Conservation (phyloP, 805 yeast species). For the Teunomyces atbi region DNA sequence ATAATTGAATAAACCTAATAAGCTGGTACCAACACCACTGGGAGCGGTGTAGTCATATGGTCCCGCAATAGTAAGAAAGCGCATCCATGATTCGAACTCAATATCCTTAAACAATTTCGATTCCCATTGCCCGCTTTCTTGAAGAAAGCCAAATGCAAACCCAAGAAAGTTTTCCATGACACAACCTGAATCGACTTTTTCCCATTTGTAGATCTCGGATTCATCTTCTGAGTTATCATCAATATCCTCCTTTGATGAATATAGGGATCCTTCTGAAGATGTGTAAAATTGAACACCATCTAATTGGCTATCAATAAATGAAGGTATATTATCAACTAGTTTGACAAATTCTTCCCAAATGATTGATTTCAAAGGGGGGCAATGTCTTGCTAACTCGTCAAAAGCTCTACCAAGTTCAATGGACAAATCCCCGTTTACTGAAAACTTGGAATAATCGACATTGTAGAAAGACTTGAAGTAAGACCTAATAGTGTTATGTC, state of each 20-base stretch:
- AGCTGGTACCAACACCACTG: constrained; percentile 46
- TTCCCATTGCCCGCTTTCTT: constrained; percentile 51
- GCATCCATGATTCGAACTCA: constrained; percentile 44
- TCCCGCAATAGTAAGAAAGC: constrained; percentile 47
- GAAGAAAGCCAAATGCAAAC: constrained; percentile 51
- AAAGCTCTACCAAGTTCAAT: constrained; percentile 56
- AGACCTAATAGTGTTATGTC: constrained; percentile 31
- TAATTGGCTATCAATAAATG: constrained; percentile 24
- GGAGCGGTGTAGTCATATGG: constrained; percentile 64
- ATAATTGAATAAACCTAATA: constrained; percentile 53
- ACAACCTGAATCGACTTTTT: constrained; percentile 43
- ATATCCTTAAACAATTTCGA: constrained; percentile 37
- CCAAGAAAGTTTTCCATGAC: constrained; percentile 50
- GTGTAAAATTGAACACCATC: constrained; percentile 47
- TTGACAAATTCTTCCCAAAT: constrained; percentile 49
- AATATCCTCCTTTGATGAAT: not conserved
- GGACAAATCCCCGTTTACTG: constrained; percentile 45
- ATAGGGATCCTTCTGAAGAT: constrained; percentile 18
- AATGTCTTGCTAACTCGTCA: constrained; percentile 83
- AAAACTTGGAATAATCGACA: constrained; percentile 49
- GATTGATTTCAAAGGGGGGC: constrained; percentile 64
- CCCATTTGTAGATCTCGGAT: constrained; percentile 51
- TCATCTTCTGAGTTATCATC: constrained; percentile 27
- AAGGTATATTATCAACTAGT: constrained; percentile 47
- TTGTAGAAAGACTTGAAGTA: constrained; percentile 53